Base-by-base conservation (phyloP, 306 rosid species). In the Begonia fuchsioides region DNA sequence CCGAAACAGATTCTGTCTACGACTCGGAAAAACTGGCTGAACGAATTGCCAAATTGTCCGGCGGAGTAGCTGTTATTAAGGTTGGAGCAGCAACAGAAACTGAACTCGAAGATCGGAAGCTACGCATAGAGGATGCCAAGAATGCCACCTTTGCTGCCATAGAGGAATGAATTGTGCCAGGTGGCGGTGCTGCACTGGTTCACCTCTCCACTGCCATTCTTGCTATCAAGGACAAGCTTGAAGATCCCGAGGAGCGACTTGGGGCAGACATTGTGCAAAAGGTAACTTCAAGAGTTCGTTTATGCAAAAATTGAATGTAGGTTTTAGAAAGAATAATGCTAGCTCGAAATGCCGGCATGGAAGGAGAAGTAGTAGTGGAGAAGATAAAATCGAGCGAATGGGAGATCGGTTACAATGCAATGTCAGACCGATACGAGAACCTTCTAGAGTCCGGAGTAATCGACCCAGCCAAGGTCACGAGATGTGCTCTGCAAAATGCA, bases 141-240 rank as follows among this genome's bases (percentile, higher is more conserved):
- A 90, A 90, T 69, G 98, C 98, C 35, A 90, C 98, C 52, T 90
- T 90, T 57, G 98, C 98, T 35, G 98, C 98, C 54, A 90, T 90
- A 54, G 98, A 90, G 76, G 98, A 90, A 85, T 95, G 98, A 2
- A 90, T 90, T 49, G 98, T 90, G 19, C 98, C 98, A 40, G 98
- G 98, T 55, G 98, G 98, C 8, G 98, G 98, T 13, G 78, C 98
- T 41, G 98, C 98, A 32, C 57, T 85, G 70, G 96, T 90, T 49
- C 98, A 90, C 57, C 95, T 90, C 50, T 79, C 98, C 10, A 54
- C 62, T 32, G 12, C 0, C 46, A 87, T 90, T 46, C 81, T 94
- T 47, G 75, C 98, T 46, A 73, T 90, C 52, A 90, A 90, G 86
- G 94, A 79, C 6, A 76, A 14, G 62, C 67, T 90, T 43, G 79